Evolutionary conservation across 306 rosid genomes (phyloP).

Genomic region (Glycyrrhiza uralensis): DNA sequence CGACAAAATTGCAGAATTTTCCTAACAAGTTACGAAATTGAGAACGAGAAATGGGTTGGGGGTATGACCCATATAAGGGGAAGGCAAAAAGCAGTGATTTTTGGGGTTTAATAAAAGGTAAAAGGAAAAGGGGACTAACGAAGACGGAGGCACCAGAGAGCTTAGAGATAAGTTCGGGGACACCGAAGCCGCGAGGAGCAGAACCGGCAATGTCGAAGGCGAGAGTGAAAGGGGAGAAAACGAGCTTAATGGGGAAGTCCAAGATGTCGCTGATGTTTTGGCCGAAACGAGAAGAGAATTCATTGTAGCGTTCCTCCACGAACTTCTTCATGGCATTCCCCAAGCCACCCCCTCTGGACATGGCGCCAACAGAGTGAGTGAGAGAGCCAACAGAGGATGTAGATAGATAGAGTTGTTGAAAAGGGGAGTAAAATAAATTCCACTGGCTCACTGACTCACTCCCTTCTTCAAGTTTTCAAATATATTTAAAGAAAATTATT

Average conservation of each 20-base stretch:
- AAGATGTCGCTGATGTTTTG: slow-evolving; percentile 61
- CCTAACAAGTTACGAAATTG: background rate
- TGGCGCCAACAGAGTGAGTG: slow-evolving; percentile 15
- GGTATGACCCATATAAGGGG: slow-evolving; percentile 4
- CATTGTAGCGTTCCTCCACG: slow-evolving; percentile 52
- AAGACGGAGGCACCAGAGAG: slow-evolving; percentile 80
- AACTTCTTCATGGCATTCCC: slow-evolving; percentile 50
- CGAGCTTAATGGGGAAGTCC: slow-evolving; percentile 72
- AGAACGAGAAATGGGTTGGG: background rate
- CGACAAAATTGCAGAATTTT: background rate
- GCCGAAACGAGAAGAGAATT: slow-evolving; percentile 56
- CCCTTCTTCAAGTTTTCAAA: too few species aligned
- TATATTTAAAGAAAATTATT: too few species aligned
- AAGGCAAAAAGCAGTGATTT: background rate
- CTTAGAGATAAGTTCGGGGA: slow-evolving; percentile 90
- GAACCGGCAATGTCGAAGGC: slow-evolving; percentile 85
- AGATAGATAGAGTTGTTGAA: slow-evolving; percentile 1
- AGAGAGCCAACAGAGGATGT: background rate
- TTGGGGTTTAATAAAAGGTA: background rate
- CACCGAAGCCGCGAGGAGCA: slow-evolving; percentile 93
- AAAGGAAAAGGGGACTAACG: slow-evolving; percentile 43
- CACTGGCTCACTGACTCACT: background rate
- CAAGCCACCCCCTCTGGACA: slow-evolving; percentile 52
- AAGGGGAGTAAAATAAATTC: background rate
- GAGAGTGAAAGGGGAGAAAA: slow-evolving; percentile 74